Evolutionary conservation across 805 yeast genomes (phyloP).

Genomic region (Myxozyma monticola): DNA sequence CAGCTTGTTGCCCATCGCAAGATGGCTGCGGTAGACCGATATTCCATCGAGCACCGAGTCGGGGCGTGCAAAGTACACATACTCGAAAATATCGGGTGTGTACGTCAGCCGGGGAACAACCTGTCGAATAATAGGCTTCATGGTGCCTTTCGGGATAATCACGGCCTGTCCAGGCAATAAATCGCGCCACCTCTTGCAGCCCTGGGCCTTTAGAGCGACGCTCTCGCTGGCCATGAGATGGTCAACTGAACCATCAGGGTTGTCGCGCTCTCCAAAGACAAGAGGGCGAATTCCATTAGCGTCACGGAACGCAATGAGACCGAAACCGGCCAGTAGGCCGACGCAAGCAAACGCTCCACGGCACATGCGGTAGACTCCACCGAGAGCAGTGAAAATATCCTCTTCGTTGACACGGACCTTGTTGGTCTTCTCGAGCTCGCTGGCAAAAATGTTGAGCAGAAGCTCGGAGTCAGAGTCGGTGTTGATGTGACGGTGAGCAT

Average conservation of each 20-base stretch:
- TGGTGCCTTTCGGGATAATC: constrained; percentile 75
- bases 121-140: constrained; percentile 79
- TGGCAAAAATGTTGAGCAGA: constrained; percentile 83
- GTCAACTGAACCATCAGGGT: constrained; percentile 69
- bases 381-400: constrained; percentile 81
- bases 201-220: constrained; percentile 91
- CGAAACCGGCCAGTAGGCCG: constrained; percentile 90
- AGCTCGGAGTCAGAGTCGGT: constrained; percentile 92
- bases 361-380: constrained; percentile 72
- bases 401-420: constrained; percentile 89
- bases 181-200: constrained; percentile 76
- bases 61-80: constrained; percentile 97
- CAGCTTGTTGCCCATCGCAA: constrained; percentile 89
- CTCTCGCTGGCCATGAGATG: constrained; percentile 96
- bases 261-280: constrained; percentile 76
- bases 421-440: constrained; percentile 85
- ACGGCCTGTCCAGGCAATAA: constrained; percentile 95
- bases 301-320: constrained; percentile 92
- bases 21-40: constrained; percentile 87
- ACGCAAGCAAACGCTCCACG: constrained; percentile 98
- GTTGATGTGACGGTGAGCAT: constrained; percentile 94
- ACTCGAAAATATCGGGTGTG: constrained; percentile 95
- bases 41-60: constrained; percentile 97
- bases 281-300: constrained; percentile 96
- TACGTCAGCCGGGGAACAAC: constrained; percentile 75